These are phyloP conservation scores for Ichthyophthirius multifiliis DNA, from an alignment of 169 alveolate species.

Conservation along the genomic window DNA sequence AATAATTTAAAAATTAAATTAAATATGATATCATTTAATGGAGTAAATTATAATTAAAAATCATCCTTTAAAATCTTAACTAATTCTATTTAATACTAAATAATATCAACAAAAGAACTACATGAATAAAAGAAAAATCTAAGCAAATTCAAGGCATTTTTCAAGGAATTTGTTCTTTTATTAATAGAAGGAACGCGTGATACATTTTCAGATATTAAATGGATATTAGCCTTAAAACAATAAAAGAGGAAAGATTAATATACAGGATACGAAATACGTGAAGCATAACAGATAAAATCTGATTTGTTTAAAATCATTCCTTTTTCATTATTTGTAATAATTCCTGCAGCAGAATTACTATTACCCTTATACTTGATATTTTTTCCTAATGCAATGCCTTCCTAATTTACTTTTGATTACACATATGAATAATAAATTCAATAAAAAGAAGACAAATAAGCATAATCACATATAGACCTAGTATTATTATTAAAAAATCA, in stretches of 20 bases:
- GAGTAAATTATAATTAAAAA: no score
- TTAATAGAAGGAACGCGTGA: slow-evolving; percentile 21
- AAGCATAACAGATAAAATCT: slow-evolving; percentile 7
- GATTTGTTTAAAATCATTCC: slow-evolving; percentile 82
- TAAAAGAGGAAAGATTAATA: slow-evolving; percentile 16
- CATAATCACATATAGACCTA: neutral
- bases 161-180: slow-evolving; percentile 39
- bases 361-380: slow-evolving; percentile 71
- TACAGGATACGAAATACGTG: slow-evolving; percentile 25
- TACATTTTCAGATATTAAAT: slow-evolving; percentile 17
- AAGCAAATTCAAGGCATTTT: slow-evolving; percentile 26
- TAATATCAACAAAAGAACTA: slow-evolving; percentile 26
- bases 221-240: neutral
- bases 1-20: no score
- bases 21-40: no score
- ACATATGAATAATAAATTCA: neutral
- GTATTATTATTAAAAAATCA: neutral
- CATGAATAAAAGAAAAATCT: slow-evolving; percentile 31
- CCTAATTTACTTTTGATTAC: slow-evolving; percentile 58
- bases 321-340: slow-evolving; percentile 68
- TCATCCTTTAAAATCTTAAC: no score
- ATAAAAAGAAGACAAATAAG: slow-evolving; percentile 2
- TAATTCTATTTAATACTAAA: neutral
- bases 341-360: slow-evolving; percentile 75
- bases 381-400: slow-evolving; percentile 80